These are phyloP conservation scores for Prosopis cineraria DNA, from an alignment of 306 rosid genomes.

Conservation along the genomic window DNA sequence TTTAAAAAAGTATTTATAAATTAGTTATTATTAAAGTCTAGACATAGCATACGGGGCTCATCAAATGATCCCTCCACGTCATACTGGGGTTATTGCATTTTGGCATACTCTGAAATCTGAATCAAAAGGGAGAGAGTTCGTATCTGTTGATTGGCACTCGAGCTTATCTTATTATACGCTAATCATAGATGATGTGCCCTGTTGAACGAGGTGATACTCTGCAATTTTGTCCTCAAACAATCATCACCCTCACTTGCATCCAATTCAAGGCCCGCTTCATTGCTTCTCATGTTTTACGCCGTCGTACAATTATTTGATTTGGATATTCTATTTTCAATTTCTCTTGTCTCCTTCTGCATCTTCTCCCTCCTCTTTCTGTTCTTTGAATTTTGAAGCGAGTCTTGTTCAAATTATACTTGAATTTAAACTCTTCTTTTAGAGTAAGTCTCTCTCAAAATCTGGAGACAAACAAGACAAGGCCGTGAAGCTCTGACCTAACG, in stretches of 20 bases:
- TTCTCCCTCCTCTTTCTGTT: not conserved
- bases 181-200: not conserved
- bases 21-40: too few relatives aligned
- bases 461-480: not conserved
- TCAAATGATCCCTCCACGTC: not conserved
- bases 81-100: not conserved
- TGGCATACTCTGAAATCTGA: not conserved
- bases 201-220: not conserved
- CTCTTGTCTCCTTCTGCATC: not conserved
- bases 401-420: too few relatives aligned
- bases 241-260: not conserved
- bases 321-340: not conserved
- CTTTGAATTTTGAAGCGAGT: not conserved
- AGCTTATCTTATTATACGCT: not conserved
- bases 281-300: not conserved
- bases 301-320: not conserved
- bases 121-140: not conserved
- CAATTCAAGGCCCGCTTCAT: not conserved
- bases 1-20: too few relatives aligned
- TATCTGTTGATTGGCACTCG: not conserved
- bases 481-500: not conserved
- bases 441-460: too few relatives aligned
- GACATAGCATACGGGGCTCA: too few relatives aligned
- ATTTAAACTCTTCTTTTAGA: too few relatives aligned
- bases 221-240: not conserved